phyloP scores from a whole-genome alignment of 176 grass and related monocot genomes.

The Musa beccarii region DNA sequence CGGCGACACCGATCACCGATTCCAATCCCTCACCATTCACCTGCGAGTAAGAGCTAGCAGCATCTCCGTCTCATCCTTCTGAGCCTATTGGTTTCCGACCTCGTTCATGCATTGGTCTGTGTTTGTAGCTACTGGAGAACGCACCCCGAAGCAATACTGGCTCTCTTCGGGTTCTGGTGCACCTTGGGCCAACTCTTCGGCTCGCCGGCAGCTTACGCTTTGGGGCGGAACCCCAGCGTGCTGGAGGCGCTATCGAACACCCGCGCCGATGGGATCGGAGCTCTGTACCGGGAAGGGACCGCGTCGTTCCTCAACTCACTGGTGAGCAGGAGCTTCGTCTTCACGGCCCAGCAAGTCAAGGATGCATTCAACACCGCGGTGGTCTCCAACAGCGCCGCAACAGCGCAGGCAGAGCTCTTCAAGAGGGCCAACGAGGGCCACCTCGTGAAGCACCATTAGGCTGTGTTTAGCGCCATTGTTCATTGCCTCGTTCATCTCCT shows the following conservation, averaged over 20 bases:
- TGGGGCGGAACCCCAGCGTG: conserved; percentile 56
- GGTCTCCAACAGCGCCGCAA: conserved; percentile 29
- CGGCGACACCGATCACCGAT: conserved; percentile 22
- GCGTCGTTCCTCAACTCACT: conserved; percentile 80
- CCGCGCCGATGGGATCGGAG: conserved; percentile 50
- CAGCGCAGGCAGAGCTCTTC: conserved; percentile 54
- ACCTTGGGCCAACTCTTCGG: conserved; percentile 48
- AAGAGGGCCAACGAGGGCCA: conserved; percentile 48
- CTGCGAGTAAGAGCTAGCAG: conserved; percentile 38
- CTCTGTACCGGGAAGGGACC: conserved; percentile 70
- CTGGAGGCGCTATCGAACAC: conserved; percentile 58
- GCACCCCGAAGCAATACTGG: conserved; percentile 50
- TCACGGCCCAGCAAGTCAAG: conserved; percentile 57
- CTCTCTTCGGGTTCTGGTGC: conserved; percentile 63
- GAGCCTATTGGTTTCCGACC: neutral
- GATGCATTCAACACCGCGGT: conserved; percentile 47
- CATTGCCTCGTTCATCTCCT: too few species aligned
- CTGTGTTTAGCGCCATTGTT: too few species aligned
- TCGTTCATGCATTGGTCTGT: neutral
- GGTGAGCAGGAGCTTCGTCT: conserved; percentile 44
- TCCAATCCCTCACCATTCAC: conserved; percentile 36
- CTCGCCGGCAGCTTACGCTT: conserved; percentile 32
- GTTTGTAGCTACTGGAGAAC: conserved; percentile 60
- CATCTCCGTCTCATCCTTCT: neutral
- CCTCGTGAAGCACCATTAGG: conserved; percentile 12